phyloP scores from a whole-genome alignment of 495 filamentous ascomycete species.

The Daldinia loculata region DNA sequence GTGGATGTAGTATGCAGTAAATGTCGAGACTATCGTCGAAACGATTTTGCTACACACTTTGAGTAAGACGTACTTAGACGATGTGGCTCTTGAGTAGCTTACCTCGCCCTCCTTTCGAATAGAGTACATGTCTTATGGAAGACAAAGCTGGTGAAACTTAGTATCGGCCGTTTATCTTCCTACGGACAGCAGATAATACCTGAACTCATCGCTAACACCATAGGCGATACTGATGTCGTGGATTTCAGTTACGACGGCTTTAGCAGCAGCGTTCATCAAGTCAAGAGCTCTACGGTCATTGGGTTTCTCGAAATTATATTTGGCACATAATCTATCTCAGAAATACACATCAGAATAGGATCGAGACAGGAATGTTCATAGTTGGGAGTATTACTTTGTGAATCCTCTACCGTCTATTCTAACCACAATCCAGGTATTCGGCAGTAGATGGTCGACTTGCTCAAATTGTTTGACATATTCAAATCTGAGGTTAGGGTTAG shows the following conservation, averaged over 20 bases:
- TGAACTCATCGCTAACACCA: conserved; percentile 93
- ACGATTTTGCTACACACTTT: conserved; percentile 75
- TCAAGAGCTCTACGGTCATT: conserved; percentile 88
- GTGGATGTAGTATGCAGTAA: conserved; percentile 89
- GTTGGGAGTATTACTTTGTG: conserved; percentile 69
- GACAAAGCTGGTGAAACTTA: conserved; percentile 71
- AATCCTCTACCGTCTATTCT: conserved; percentile 93
- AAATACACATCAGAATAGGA: conserved; percentile 15
- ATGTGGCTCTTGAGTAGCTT: conserved; percentile 43
- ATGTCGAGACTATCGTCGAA: conserved; percentile 88
- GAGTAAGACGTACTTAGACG: conserved; percentile 15
- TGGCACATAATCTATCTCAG: conserved; percentile 71
- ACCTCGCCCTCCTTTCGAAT: conserved; percentile 89
- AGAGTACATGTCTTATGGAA: conserved; percentile 81
- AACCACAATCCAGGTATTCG: conserved; percentile 93
- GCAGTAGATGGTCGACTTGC: conserved; percentile 78
- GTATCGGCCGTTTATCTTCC: not conserved
- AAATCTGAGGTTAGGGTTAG: conserved; percentile 60
- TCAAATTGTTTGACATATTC: conserved; percentile 95
- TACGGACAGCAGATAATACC: conserved; percentile 51
- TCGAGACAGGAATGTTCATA: not conserved
- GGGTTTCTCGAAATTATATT: conserved; percentile 87
- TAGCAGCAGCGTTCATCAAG: conserved; percentile 93
- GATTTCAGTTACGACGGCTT: conserved; percentile 81
- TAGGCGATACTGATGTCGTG: conserved; percentile 88